Evolutionary conservation across 768 basidiomycete species (phyloP).

Genomic region (Termitomyces sp.): DNA sequence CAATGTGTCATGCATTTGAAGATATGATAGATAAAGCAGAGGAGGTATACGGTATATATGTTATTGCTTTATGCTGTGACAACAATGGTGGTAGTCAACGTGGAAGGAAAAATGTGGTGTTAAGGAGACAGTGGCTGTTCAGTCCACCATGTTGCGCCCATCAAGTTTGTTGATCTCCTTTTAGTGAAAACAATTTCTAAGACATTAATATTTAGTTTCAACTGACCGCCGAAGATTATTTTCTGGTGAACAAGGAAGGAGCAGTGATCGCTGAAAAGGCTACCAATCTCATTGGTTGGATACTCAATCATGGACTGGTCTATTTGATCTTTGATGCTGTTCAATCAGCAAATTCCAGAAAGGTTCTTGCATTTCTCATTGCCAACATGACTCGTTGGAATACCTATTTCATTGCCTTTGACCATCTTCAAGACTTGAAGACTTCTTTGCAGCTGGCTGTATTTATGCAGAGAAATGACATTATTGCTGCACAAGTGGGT

Average conservation of each 20-base stretch:
- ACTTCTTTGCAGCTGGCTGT: slow-evolving; percentile 8
- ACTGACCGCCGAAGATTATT: slow-evolving; percentile 20
- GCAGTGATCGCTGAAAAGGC: slow-evolving; percentile 19
- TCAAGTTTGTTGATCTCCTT: slow-evolving; percentile 14
- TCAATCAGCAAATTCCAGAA: not conserved
- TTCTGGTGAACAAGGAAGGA: slow-evolving; percentile 15
- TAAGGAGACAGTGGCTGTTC: slow-evolving; percentile 8
- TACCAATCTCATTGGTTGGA: slow-evolving; percentile 4
- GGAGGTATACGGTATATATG: slow-evolving; percentile 9
- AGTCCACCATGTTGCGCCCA: slow-evolving; percentile 18
- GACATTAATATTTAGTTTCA: slow-evolving; percentile 14
- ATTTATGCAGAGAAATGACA: too few species aligned
- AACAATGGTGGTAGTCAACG: slow-evolving; percentile 22
- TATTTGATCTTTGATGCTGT: too few species aligned
- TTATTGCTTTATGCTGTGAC: slow-evolving; percentile 18
- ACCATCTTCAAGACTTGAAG: slow-evolving; percentile 16
- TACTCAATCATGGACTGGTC: too few species aligned
- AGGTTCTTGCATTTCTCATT: too few species aligned
- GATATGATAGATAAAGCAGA: slow-evolving; percentile 21
- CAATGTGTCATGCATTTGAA: slow-evolving; percentile 21
- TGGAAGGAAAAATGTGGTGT: slow-evolving; percentile 19
- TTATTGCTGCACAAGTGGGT: too few species aligned
- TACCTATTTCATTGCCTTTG: not conserved
- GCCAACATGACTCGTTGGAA: too few species aligned
- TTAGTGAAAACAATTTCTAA: not conserved